Conservation (phyloP, 2,329 filamentous ascomycete genomes). For the Cryphonectria parasitica region DNA sequence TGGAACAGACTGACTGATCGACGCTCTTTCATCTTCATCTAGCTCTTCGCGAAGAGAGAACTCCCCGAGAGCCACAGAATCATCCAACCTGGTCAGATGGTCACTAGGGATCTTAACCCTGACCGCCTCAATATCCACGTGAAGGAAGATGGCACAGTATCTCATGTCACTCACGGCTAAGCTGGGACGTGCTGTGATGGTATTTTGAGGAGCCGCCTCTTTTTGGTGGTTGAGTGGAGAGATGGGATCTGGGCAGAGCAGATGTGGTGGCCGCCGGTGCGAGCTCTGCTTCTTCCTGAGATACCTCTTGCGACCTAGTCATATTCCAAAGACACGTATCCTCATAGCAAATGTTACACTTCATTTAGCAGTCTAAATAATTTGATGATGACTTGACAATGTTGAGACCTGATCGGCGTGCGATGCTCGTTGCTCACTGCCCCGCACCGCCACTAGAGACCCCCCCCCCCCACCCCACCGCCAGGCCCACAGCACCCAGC, state of each 20-base stretch:
- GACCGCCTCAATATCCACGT: conserved; percentile 63
- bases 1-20: conserved; percentile 2
- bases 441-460: background rate
- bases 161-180: conserved; percentile 61
- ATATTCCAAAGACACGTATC: background rate
- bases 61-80: conserved; percentile 61
- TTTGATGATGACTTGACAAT: background rate
- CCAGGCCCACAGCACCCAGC: background rate
- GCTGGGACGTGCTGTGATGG: no score
- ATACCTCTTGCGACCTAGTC: background rate
- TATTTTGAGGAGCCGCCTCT: background rate
- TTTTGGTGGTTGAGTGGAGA: background rate
- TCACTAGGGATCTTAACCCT: conserved; percentile 60
- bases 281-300: background rate
- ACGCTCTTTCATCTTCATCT: background rate
- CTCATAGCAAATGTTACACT: background rate
- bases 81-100: conserved; percentile 59
- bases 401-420: background rate
- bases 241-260: background rate
- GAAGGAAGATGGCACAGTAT: conserved; percentile 63
- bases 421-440: background rate
- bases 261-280: background rate
- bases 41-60: conserved; percentile 65
- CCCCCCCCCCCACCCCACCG: conserved; percentile 5
- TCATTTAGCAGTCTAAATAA: background rate